Percentiles rank a stretch among this genome's conserved stretches.
These are phyloP conservation scores for Cutaneotrichosporon sp. DNA, from an alignment of 1,284 basidiomycete species.

Conservation along the genomic window DNA sequence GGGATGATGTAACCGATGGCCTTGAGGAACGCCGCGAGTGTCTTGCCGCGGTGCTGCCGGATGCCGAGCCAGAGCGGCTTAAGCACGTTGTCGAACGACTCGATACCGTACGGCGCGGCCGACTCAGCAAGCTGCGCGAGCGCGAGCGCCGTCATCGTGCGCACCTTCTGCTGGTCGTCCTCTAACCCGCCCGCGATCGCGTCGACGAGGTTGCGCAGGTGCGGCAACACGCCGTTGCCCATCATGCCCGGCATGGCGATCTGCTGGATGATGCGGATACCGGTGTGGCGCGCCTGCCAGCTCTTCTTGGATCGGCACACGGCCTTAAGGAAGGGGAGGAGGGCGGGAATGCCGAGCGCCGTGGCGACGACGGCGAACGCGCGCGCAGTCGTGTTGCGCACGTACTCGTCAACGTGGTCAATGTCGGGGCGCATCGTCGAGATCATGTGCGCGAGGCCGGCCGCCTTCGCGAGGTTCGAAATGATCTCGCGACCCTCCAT, in stretches of 20 bases:
- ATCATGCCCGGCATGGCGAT: conserved; percentile 92
- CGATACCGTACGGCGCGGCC: conserved; percentile 97
- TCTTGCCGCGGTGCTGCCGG: conserved; percentile 95
- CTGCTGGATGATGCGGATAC: conserved; percentile 99
- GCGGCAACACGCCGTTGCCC: conserved; percentile 98
- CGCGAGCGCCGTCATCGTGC: conserved; percentile 97
- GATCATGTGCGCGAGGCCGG: conserved; percentile 99
- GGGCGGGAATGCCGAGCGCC: conserved; percentile 94
- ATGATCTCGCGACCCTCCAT: conserved; percentile 99
- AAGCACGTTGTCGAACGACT: conserved; percentile 97
- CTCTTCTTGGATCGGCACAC: conserved; percentile 99
- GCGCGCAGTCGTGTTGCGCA: conserved; percentile 97
- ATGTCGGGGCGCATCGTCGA: conserved; percentile 99
- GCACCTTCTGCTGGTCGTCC: conserved; percentile 98
- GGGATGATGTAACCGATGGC: conserved; percentile 99
- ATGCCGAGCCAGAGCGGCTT: conserved; percentile 99
- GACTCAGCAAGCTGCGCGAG: conserved; percentile 97
- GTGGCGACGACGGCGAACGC: conserved; percentile 99
- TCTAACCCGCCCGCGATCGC: conserved; percentile 94
- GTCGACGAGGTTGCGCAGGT: conserved; percentile 93
- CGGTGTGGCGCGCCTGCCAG: conserved; percentile 99
- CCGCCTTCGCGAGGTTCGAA: conserved; percentile 97
- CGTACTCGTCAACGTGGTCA: conserved; percentile 99
- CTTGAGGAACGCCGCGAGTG: conserved; percentile 96
- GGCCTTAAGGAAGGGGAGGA: conserved; percentile 96